phyloP scores from a whole-genome alignment of 2,329 filamentous ascomycete genomes.

The Ascomycota sp. region DNA sequence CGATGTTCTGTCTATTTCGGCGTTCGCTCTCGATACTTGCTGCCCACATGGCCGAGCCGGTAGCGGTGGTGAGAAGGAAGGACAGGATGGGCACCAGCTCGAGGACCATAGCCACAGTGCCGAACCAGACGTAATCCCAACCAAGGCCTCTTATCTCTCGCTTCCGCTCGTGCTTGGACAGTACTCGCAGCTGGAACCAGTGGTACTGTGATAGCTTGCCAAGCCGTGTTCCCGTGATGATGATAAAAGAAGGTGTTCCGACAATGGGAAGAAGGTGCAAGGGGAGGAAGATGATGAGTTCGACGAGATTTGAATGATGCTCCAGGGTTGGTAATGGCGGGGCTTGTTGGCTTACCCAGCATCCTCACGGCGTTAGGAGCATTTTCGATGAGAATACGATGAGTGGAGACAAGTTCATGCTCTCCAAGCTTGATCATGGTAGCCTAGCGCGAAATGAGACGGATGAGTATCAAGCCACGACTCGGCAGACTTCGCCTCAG shows the following conservation, averaged over 20 bases:
- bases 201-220: slow-evolving; percentile 82
- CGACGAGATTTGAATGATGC: slow-evolving; percentile 72
- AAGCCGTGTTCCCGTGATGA: slow-evolving; percentile 70
- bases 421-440: slow-evolving; percentile 58
- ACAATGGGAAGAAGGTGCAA: slow-evolving; percentile 75
- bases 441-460: slow-evolving; percentile 19
- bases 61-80: slow-evolving; percentile 75
- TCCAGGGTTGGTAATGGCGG: slow-evolving; percentile 78
- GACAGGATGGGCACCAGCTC: slow-evolving; percentile 78
- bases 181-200: slow-evolving; percentile 64
- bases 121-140: slow-evolving; percentile 88
- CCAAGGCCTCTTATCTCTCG: slow-evolving; percentile 43
- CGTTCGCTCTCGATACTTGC: slow-evolving; percentile 49
- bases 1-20: background rate
- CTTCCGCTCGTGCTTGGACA: slow-evolving; percentile 55
- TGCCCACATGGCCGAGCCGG: slow-evolving; percentile 73
- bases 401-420: slow-evolving; percentile 44
- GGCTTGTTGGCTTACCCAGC: slow-evolving; percentile 60
- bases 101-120: slow-evolving; percentile 61
- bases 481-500: too few relatives aligned
- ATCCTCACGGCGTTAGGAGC: slow-evolving; percentile 54
- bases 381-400: slow-evolving; percentile 45
- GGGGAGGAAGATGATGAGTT: slow-evolving; percentile 60
- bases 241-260: slow-evolving; percentile 67
- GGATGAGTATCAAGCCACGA: background rate